Evolutionary conservation across 306 rosid species (phyloP).

Genomic region (Bauhinia variegata): DNA sequence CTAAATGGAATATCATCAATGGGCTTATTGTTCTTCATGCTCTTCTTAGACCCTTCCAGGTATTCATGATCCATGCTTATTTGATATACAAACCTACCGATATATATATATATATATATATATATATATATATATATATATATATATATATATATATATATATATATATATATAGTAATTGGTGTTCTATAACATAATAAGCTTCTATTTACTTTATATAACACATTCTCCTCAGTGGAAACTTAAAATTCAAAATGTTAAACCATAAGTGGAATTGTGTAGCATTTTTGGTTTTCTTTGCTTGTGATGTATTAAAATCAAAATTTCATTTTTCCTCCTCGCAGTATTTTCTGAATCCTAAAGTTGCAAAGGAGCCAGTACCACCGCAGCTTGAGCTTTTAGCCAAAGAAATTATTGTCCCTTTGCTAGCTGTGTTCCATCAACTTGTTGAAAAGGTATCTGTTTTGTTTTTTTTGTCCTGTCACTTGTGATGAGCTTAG

Average conservation of each 20-base stretch:
- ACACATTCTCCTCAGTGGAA: not conserved
- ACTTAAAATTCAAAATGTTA: conserved; percentile 1
- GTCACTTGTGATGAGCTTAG: conserved; percentile 8
- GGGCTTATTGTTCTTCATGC: conserved; percentile 71
- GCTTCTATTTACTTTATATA: not conserved
- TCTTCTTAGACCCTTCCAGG: conserved; percentile 87
- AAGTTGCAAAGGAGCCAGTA: conserved; percentile 76
- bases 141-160: too few species aligned
- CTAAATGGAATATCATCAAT: conserved; percentile 63
- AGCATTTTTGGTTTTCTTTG: conserved; percentile 24
- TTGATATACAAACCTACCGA: too few species aligned
- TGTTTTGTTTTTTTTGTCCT: conserved; percentile 7
- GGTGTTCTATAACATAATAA: not conserved
- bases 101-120: too few species aligned
- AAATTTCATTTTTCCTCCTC: conserved; percentile 28
- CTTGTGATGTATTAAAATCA: conserved; percentile 11
- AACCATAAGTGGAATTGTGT: not conserved
- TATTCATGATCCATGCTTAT: conserved; percentile 30
- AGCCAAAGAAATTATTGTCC: conserved; percentile 68
- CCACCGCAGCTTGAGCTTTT: conserved; percentile 79
- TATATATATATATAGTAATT: too few species aligned
- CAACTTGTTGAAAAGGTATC: conserved; percentile 67
- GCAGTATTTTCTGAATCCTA: conserved; percentile 87
- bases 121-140: too few species aligned
- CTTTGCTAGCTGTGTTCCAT: conserved; percentile 70